phyloP scores from a whole-genome alignment of 129 eudicot species.

The Solidago caesia region DNA sequence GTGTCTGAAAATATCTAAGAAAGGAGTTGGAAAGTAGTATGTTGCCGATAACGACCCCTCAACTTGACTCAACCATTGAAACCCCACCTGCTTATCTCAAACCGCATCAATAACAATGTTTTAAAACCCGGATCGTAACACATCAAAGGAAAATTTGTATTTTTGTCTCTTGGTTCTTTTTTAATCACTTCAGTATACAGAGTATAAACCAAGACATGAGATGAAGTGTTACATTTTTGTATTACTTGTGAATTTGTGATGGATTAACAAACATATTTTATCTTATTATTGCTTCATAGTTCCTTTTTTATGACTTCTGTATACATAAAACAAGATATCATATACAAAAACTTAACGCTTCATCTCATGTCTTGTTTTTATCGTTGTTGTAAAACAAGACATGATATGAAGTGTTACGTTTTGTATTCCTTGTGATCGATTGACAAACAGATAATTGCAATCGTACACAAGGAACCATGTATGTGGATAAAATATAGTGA shows the following conservation, averaged over 20 bases:
- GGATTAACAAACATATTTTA: too few relatives aligned
- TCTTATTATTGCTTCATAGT: too few relatives aligned
- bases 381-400: not conserved
- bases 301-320: too few relatives aligned
- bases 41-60: slow-evolving; percentile 13
- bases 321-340: too few relatives aligned
- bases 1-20: slow-evolving; percentile 26
- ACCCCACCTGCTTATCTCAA: slow-evolving; percentile 17
- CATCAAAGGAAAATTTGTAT: not conserved
- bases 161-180: not conserved
- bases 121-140: not conserved
- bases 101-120: slow-evolving; percentile 12
- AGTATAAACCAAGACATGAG: too few relatives aligned
- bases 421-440: not conserved
- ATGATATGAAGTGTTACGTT: not conserved
- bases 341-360: too few relatives aligned
- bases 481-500: not conserved
- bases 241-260: too few relatives aligned
- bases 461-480: not conserved
- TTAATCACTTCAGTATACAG: not conserved
- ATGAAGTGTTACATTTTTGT: too few relatives aligned
- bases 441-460: not conserved
- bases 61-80: slow-evolving; percentile 15
- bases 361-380: not conserved
- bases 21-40: slow-evolving; percentile 16